Percentiles rank a stretch among this genome's conserved stretches.
These are phyloP conservation scores for Pterocarpus macrocarpus DNA, from an alignment of 306 rosid species.

Conservation along the genomic window DNA sequence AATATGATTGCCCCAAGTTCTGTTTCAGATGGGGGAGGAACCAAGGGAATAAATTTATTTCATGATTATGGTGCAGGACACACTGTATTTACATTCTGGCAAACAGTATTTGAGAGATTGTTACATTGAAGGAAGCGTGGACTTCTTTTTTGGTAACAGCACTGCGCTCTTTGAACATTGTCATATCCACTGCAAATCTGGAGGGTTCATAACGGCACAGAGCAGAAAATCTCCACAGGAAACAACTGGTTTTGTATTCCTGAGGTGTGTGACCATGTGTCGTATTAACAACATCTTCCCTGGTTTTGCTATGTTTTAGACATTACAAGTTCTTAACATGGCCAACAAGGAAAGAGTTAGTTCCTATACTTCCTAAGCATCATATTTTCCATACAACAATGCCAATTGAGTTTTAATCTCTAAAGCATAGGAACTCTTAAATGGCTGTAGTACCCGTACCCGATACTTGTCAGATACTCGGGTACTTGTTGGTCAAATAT, in stretches of 20 bases:
- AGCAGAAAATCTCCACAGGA: conserved; percentile 85
- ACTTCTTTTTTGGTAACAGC: conserved; percentile 91
- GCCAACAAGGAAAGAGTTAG: background rate
- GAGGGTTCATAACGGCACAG: conserved; percentile 90
- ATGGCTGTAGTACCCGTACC: too few species aligned
- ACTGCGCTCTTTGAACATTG: conserved; percentile 91
- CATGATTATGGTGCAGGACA: conserved; percentile 68
- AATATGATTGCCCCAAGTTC: background rate
- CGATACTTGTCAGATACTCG: too few species aligned
- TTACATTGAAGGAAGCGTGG: conserved; percentile 95
- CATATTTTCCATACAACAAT: background rate
- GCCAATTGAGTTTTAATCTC: conserved; percentile 16
- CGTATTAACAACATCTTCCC: too few species aligned
- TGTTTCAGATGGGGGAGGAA: background rate
- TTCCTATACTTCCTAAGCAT: background rate
- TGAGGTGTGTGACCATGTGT: conserved; percentile 59
- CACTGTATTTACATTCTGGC: conserved; percentile 83
- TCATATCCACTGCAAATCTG: conserved; percentile 84
- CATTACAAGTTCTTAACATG: too few species aligned
- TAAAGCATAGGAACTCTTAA: too few species aligned
- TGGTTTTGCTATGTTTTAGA: too few species aligned
- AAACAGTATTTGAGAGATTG: conserved; percentile 89
- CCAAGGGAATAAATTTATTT: conserved; percentile 7
- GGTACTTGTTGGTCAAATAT: too few species aligned
- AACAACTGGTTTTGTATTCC: conserved; percentile 85